Conservation (phyloP, 306 rosid genomes). For the Rosa lucieae region DNA sequence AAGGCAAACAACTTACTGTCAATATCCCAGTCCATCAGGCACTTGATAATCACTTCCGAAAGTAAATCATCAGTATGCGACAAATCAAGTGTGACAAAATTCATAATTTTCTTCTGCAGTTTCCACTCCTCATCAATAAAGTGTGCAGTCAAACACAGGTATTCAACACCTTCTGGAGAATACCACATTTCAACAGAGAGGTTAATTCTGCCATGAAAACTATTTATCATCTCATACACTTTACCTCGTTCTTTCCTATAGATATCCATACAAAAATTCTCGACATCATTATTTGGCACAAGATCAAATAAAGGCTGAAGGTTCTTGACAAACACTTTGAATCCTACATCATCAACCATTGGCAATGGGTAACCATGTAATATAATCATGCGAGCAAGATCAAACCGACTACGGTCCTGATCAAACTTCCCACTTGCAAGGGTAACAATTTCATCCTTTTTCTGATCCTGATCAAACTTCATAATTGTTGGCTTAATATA, state of each 20-base stretch:
- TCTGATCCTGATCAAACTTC: constrained; percentile 82
- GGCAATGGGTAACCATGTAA: constrained; percentile 81
- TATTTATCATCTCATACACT: constrained; percentile 55
- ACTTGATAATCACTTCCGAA: constrained; percentile 78
- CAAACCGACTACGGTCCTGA: constrained; percentile 79
- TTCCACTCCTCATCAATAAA: constrained; percentile 84
- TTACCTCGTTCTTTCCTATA: constrained; percentile 67
- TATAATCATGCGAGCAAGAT: constrained; percentile 96
- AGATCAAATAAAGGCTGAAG: constrained; percentile 92
- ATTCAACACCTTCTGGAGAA: constrained; percentile 60
- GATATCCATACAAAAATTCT: constrained; percentile 69
- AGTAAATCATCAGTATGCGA: constrained; percentile 85
- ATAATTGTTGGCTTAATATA: constrained; percentile 56
- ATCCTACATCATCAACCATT: constrained; percentile 88
- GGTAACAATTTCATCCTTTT: constrained; percentile 68
- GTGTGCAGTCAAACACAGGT: constrained; percentile 70
- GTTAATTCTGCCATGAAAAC: constrained; percentile 76
- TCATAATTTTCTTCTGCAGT: constrained; percentile 69
- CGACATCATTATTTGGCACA: constrained; percentile 55
- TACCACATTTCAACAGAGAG: constrained; percentile 83
- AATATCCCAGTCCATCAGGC: constrained; percentile 79
- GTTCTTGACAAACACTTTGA: constrained; percentile 94
- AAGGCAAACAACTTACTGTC: constrained; percentile 84
- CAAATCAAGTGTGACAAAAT: constrained; percentile 83
- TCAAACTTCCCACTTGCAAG: constrained; percentile 69